Evolutionary conservation across 768 basidiomycete species (phyloP), one percentile per base, ranked within the genome.

Genomic region (Leucosporidium yakuticum): DNA sequence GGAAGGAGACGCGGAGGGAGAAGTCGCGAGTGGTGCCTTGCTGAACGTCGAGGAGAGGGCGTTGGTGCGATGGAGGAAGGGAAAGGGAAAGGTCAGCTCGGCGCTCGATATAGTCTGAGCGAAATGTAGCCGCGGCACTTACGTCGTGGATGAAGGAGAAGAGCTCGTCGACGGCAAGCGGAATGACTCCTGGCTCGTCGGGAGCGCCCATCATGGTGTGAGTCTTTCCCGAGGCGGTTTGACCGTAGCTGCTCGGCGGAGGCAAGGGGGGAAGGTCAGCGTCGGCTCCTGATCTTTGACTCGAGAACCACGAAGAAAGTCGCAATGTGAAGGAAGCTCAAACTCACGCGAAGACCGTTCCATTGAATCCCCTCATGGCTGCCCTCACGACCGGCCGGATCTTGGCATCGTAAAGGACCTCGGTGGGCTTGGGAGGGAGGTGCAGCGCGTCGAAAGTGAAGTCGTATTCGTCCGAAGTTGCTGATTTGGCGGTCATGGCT

Each of bases 301-400:
- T 25, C 14, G n/a, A 1, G 29, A 29, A 32, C 21, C 5, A 20
- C 25, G 31, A 20, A 12, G 89, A 6, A 31, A 8, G n/a, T 8
- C 32, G 17, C 11, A 48, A 0, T 20, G 39, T 27, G 5, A n/a
- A 58, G 36, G 25, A 48, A 12, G 62, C 90, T 3, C 89, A 0
- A 2, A 57, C 68, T 29, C 29, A 73, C 62, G 96, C 95, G 74
- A 99, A 99, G 51, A 97, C 85, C 70, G 98, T 90, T 12, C 93
- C 85, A 78, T 98, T 97, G 82, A 86, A 98, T 23, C 96, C 96
- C 60, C 91, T 90, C 92, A 98, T 96, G 15, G 94, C 91, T 5
- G 93, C 90, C 65, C 73, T 66, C 23, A 72, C 69, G 54, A 71
- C 69, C 17, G 75, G 73, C 21, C 61, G 56, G 48, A 72, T 74